A percentile compares a stretch with the other conserved stretches of the same genome.
These are phyloP conservation scores for Dunaliella sp. DNA, from an alignment of 139 green algal genomes.

Conservation along the genomic window DNA sequence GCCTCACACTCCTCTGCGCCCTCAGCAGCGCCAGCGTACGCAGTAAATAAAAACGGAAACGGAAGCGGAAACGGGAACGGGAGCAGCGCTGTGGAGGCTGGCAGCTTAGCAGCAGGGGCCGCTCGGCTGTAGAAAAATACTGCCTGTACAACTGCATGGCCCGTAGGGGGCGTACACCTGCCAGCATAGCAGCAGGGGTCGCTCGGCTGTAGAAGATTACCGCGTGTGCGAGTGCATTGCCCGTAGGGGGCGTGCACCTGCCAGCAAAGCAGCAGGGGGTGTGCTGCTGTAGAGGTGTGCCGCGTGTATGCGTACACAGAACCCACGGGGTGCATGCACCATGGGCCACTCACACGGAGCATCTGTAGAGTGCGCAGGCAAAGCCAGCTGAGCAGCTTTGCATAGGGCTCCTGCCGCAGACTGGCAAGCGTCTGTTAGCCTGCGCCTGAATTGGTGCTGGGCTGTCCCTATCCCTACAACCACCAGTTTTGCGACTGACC, in stretches of 20 bases:
- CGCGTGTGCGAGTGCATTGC: not conserved
- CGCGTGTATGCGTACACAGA: not conserved
- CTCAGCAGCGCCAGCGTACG: not conserved
- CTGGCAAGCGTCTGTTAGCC: too few relatives aligned
- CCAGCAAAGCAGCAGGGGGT: not conserved
- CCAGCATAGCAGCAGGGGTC: not conserved
- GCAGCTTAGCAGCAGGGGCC: not conserved
- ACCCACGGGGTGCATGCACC: too few relatives aligned
- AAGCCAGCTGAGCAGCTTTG: too few relatives aligned
- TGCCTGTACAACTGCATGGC: not conserved
- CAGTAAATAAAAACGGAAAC: not conserved
- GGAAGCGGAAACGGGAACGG: not conserved
- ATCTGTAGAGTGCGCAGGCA: too few relatives aligned
- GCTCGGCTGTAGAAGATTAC: not conserved
- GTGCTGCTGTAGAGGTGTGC: not conserved
- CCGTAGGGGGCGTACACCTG: too few relatives aligned
- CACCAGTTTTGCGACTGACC: too few relatives aligned
- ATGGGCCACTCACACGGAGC: too few relatives aligned
- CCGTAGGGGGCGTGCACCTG: too few relatives aligned
- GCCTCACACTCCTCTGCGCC: too few relatives aligned
- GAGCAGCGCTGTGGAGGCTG: not conserved
- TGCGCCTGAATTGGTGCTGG: too few relatives aligned
- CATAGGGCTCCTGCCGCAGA: too few relatives aligned
- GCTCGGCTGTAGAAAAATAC: not conserved
- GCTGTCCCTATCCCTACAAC: too few relatives aligned